A percentile compares a stretch with the other conserved stretches of the same genome.
These are phyloP conservation scores for Asterophora parasitica DNA, from an alignment of 768 basidiomycete species.

Conservation along the genomic window DNA sequence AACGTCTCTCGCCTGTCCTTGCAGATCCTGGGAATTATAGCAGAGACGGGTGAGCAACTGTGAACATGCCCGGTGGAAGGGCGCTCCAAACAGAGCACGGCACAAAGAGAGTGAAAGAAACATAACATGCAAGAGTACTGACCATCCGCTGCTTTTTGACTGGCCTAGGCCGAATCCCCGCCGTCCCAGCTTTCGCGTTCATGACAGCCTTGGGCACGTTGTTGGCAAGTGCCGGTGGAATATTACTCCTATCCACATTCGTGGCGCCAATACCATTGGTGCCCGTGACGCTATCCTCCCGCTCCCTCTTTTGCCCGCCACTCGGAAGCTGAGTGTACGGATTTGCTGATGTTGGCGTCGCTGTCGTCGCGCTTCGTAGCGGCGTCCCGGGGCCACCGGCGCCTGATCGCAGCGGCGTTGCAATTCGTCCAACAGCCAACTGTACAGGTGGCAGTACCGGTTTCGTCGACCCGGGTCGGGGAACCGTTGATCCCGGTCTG, in stretches of 20 bases:
- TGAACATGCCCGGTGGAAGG: neutral
- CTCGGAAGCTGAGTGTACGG: constrained; percentile 7
- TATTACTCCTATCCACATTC: constrained; percentile 16
- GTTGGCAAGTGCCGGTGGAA: constrained; percentile 6
- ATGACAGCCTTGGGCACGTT: constrained; percentile 31
- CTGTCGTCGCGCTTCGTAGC: constrained; percentile 20
- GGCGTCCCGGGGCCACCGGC: constrained; percentile 15
- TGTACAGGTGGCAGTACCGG: constrained; percentile 18
- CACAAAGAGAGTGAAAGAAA: constrained; percentile 8
- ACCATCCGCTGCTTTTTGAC: constrained; percentile 77
- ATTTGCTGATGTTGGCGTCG: constrained; percentile 28
- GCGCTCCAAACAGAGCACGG: neutral
- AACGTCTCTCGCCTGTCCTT: constrained; percentile 59
- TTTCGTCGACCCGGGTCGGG: constrained; percentile 19
- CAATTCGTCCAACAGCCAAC: constrained; percentile 16
- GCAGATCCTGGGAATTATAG: constrained; percentile 52
- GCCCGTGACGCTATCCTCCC: constrained; percentile 28
- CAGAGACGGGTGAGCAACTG: neutral
- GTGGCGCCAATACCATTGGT: constrained; percentile 22
- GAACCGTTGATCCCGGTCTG: constrained; percentile 22
- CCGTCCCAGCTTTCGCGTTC: constrained; percentile 55
- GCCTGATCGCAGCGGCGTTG: constrained; percentile 14
- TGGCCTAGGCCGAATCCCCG: constrained; percentile 58
- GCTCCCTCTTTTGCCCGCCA: constrained; percentile 37
- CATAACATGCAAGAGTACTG: constrained; percentile 23